Base-by-base conservation (phyloP, 164 flowering plant genomes). In the Houttuynia cordata region DNA sequence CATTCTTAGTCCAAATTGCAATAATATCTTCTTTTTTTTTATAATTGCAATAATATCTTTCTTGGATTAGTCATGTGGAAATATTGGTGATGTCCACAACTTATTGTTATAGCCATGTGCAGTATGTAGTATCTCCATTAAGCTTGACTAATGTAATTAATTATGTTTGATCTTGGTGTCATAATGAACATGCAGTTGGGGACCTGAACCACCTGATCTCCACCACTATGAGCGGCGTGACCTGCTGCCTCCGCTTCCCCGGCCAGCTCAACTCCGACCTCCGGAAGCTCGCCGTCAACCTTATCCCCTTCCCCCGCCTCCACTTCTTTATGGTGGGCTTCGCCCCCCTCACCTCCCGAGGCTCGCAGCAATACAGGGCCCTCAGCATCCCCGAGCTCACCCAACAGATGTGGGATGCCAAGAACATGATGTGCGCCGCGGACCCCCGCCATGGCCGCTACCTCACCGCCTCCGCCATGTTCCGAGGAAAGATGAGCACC, bases 401-500 rank as follows among this genome's bases (percentile, higher is more conserved):
- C 24, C 72, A 69, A 52, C n/a, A n/a, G n/a, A n/a, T n/a, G n/a
- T n/a, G n/a, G n/a, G n/a, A n/a, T n/a, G n/a, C n/a, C n/a, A n/a
- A n/a, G n/a, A n/a, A n/a, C n/a, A n/a, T n/a, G n/a, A n/a, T n/a
- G n/a, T n/a, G n/a, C n/a, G n/a, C n/a, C 72, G 71, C 71, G 13
- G 71, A 68, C 56, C 71, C 71, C 69, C 65, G 65, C 37, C 65
- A n/a, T n/a, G n/a, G n/a, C n/a, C n/a, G n/a, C n/a, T n/a, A n/a
- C n/a, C n/a, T n/a, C n/a, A n/a, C n/a, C 9, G 65, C 65, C 24
- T 62, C 65, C 8, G 65, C 65, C 65, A 62, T 62, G 82, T 78
- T 78, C 78, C 71, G 82, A n/a, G 82, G 82, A 24, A 76, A 73
- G 68, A 78, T 78, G 81, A 76, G 80, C 75, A 76, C 80, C 80